A percentile compares a stretch with the other conserved stretches of the same genome.
Evolutionary conservation across 352 stramenopile species (phyloP).

Genomic region (Stephanocyclus meneghinianus): DNA sequence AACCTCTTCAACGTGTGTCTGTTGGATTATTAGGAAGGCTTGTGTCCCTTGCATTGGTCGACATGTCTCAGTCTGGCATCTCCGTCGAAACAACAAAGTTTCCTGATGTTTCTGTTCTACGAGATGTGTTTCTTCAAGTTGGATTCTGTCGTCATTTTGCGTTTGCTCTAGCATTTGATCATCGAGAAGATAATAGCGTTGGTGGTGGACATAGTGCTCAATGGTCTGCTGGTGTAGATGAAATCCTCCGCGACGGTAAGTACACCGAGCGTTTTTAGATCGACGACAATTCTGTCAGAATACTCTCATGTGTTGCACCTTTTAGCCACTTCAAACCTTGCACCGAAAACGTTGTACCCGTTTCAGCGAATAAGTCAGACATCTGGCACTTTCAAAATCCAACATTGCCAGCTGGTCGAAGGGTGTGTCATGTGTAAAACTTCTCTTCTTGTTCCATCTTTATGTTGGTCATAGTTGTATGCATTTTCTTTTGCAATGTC

Average conservation of each 20-base stretch:
- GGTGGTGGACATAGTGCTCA: conserved; percentile 77
- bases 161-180: conserved; percentile 77
- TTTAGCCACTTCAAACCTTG: conserved; percentile 71
- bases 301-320: conserved; percentile 35
- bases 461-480: neutral
- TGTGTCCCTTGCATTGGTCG: conserved; percentile 57
- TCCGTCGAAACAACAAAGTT: neutral
- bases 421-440: neutral
- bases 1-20: conserved; percentile 78
- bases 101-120: conserved; percentile 51
- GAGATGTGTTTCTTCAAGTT: conserved; percentile 59
- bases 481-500: neutral
- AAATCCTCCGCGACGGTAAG: conserved; percentile 51
- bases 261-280: neutral
- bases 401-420: conserved; percentile 74
- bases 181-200: conserved; percentile 78
- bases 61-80: conserved; percentile 28
- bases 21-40: conserved; percentile 77
- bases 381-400: conserved; percentile 73
- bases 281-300: neutral
- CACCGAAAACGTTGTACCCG: conserved; percentile 70
- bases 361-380: conserved; percentile 77
- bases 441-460: neutral
- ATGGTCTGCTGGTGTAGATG: conserved; percentile 77
- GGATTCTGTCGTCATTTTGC: conserved; percentile 68